Base-by-base conservation (phyloP, 257 asterid species). In the Nicotiana knightiana region DNA sequence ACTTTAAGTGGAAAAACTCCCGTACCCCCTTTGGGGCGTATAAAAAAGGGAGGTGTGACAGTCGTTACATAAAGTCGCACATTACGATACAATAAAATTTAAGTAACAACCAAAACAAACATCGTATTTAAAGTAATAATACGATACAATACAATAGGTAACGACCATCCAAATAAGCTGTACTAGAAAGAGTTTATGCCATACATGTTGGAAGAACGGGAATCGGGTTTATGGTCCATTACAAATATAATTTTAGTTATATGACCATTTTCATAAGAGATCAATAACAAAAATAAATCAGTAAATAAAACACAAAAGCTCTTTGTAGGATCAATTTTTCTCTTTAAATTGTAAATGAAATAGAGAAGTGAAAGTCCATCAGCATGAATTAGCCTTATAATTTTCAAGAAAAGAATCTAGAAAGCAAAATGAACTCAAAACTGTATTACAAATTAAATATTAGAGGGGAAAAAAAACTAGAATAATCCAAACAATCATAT, bases 401-500 rank as follows among this genome's bases (percentile, higher is more conserved):
- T 71, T n/a, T 21, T 71, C 79, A 71, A 71, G 21, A 11, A 71
- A 6, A 58, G 21, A 55, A 55, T 58, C 12, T 18, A 58, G 21
- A n/a, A n/a, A 61, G 3, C 3, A 61, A 75, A 75, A 48, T 26
- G 8, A 73, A 73, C 39, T 4, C 24, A 73, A 73, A 26, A 24
- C 24, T 73, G 33, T 26, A 48, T 73, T 48, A 48, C 26, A 21
- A 70, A 3, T 0, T 51, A 26, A 26, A 15, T 15, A 63, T 26
- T 73, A 48, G 26, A 13, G 6, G 24, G 4, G 0, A 3, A 5
- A 26, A 39, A 64, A 6, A 48, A 73, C 16, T 48, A 73, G 63
- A 51, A 73, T 73, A 48, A 48, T 73, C 26, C 43, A 73, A 73
- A 46, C 79, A 73, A 73, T 13, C 62, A 48, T 73, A 48, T 73